Base-by-base conservation (phyloP, 1,139 yeast genomes). In the Yamadazyma pseudoaaseri region DNA sequence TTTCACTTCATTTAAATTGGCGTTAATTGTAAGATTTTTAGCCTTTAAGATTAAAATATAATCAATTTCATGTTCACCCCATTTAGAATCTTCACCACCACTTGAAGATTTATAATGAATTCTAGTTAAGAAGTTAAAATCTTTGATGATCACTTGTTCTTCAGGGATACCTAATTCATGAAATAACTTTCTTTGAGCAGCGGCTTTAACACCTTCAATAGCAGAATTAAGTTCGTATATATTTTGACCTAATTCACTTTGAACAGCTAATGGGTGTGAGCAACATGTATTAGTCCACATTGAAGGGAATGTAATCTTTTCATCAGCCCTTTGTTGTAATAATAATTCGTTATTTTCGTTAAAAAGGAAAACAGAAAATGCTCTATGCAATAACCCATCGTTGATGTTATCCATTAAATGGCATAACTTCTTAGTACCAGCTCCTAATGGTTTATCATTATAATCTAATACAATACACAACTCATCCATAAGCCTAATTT, bases 231-330 rank as follows among this genome's bases (percentile, higher is more conserved):
- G 56, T 20, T 70, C 62, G 43, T 73, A 16, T 41, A 51, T 12
- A 38, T 38, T 26, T 14, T 43, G 38, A 12, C 62, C 46, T 53
- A 89, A 66, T 60, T 92, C 99, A 26, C 78, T 67, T 24, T 82
- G 76, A 17, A 87, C 79, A 41, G 96, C 87, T 38, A 92, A 70
- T 5, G 99, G 99, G 60, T 92, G 99, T 0, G 97, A 90, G 59
- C 99, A 92, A 62, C 98, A 94, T 3, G 99, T 94, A 59, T 92
- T 92, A 27, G 99, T 92, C 99, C 99, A 92, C 83, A 87, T 79
- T 39, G 78, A 79, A 2, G 98, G 95, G 61, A 92, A 92, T 1
- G 99, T 92, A 64, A 92, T 92, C 62, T 92, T 92, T 58, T 92
- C 97, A 39, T 81, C 81, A 1, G 99, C 97, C 50, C 99, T 79